These are phyloP conservation scores for Didymella pomorum DNA, from an alignment of 2,329 filamentous ascomycete species.

Conservation along the genomic window DNA sequence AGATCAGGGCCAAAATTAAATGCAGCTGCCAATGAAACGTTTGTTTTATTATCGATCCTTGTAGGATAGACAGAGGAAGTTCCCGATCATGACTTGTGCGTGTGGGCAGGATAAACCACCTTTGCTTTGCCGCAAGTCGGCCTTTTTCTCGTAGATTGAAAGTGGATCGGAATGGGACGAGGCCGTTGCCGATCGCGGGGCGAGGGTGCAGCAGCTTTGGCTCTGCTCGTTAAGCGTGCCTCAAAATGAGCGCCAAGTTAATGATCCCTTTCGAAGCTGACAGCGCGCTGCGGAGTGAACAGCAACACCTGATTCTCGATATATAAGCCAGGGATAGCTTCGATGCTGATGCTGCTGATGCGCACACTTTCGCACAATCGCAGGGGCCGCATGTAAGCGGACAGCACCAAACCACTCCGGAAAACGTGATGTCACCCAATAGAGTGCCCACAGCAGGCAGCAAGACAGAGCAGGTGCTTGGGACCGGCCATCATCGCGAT, in stretches of 20 bases:
- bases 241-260: neutral
- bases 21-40: slow-evolving; percentile 4
- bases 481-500: slow-evolving; percentile 2
- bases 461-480: neutral
- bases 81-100: neutral
- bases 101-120: neutral
- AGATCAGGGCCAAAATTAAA: slow-evolving; percentile 2
- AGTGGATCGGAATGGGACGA: slow-evolving; percentile 7
- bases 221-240: neutral
- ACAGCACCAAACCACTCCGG: neutral
- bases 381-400: neutral
- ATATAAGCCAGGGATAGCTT: neutral
- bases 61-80: neutral
- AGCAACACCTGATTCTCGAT: neutral
- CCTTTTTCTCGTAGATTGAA: slow-evolving; percentile 6
- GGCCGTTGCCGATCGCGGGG: slow-evolving; percentile 9
- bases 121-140: neutral
- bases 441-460: neutral
- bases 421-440: neutral
- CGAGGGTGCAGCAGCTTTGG: neutral
- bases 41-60: neutral
- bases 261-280: neutral
- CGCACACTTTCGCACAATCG: neutral
- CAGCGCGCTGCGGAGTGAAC: neutral
- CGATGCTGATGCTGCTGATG: neutral